Conservation (phyloP, 345 rosid species). For the Citrus australasica region DNA sequence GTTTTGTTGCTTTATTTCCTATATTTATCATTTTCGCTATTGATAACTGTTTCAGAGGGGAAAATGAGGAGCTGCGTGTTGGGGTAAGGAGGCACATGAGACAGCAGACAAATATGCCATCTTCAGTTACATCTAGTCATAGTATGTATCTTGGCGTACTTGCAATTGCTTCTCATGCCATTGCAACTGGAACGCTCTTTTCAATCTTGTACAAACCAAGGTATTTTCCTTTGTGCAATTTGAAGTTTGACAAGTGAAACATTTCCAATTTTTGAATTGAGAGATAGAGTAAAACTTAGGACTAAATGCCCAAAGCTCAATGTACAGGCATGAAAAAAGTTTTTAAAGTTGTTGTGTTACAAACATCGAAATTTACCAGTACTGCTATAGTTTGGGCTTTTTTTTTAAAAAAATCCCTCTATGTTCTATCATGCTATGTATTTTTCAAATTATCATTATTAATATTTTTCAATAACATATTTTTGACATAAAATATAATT, state of each 20-base stretch:
- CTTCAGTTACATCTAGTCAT: constrained; percentile 97
- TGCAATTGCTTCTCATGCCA: constrained; percentile 98
- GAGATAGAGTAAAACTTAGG: not conserved
- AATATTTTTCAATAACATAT: not conserved
- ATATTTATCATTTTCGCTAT: not conserved
- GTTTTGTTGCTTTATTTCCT: not conserved
- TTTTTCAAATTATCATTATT: not conserved
- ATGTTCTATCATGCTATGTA: not conserved
- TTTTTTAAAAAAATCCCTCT: not conserved
- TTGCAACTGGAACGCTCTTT: constrained; percentile 82
- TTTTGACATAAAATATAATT: constrained; percentile 1
- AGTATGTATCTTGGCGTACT: constrained; percentile 99
- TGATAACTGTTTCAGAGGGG: constrained; percentile 57
- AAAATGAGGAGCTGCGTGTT: constrained; percentile 90
- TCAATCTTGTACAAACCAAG: constrained; percentile 99
- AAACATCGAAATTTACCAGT: not conserved
- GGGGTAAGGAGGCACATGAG: constrained; percentile 94
- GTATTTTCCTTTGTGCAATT: constrained; percentile 23
- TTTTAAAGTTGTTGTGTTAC: not conserved
- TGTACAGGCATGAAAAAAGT: not conserved
- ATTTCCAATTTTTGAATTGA: not conserved
- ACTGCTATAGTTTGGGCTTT: not conserved
- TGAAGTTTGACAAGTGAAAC: not conserved
- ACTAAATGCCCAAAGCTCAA: not conserved
- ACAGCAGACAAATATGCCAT: constrained; percentile 80